Evolutionary conservation across 345 rosid species (phyloP).

Genomic region (Boechera retrofracta): DNA sequence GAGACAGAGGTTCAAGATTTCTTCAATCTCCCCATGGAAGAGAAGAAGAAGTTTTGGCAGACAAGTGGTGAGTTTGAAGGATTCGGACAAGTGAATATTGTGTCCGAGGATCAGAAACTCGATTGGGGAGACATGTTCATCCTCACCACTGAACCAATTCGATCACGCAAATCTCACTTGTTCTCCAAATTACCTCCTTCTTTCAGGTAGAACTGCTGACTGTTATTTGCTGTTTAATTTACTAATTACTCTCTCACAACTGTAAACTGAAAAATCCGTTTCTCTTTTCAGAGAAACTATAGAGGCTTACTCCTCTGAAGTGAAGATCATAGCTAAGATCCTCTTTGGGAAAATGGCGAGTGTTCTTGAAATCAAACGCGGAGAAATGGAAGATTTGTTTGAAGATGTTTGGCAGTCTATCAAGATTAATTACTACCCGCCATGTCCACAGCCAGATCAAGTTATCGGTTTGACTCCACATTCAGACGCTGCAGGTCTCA

Average conservation of each 20-base stretch:
- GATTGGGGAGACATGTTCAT: constrained; percentile 52
- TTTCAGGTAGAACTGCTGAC: constrained; percentile 45
- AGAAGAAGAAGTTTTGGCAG: constrained; percentile 52
- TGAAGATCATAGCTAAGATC: constrained; percentile 38
- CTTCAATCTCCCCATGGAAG: constrained; percentile 52
- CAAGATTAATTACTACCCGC: constrained; percentile 50
- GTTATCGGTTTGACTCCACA: constrained; percentile 49
- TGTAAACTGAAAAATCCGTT: neutral
- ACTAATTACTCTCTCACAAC: neutral
- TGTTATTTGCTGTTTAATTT: neutral
- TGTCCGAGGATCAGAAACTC: constrained; percentile 56
- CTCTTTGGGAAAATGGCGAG: constrained; percentile 40
- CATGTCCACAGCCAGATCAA: constrained; percentile 50
- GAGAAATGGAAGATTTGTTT: constrained; percentile 46
- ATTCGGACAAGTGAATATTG: constrained; percentile 52
- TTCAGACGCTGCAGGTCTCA: constrained; percentile 51
- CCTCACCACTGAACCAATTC: constrained; percentile 42
- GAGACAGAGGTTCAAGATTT: constrained; percentile 45
- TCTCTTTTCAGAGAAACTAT: constrained; percentile 44
- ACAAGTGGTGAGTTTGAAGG: constrained; percentile 48
- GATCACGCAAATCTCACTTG: constrained; percentile 46
- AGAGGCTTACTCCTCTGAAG: constrained; percentile 42
- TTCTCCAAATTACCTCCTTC: constrained; percentile 49
- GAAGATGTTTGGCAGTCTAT: constrained; percentile 48
- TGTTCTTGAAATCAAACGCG: constrained; percentile 38